Percentiles rank a stretch among this genome's conserved stretches.
Conservation (phyloP, 768 basidiomycete genomes). For the Russula emetica region DNA sequence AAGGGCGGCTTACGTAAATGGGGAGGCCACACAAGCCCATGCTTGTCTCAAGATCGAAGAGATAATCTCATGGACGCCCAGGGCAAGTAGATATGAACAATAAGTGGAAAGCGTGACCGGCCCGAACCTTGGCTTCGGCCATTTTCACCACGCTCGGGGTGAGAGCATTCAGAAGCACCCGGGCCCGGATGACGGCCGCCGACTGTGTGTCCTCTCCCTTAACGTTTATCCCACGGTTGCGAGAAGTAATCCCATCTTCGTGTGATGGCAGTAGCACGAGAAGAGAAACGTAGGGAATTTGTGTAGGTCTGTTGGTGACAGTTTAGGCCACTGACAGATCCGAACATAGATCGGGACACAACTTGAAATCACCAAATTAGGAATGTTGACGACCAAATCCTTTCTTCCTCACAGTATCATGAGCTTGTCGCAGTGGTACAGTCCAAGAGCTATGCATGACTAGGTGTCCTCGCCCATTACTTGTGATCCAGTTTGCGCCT, state of each 20-base stretch:
- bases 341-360: not conserved
- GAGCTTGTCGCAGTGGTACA: not conserved
- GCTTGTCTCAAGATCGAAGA: not conserved
- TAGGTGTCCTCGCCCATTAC: not conserved
- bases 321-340: not conserved
- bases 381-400: not conserved
- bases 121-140: not conserved
- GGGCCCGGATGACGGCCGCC: not conserved
- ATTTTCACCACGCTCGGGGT: not conserved
- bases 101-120: not conserved
- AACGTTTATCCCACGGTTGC: not conserved
- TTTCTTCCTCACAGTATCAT: not conserved
- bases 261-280: not conserved
- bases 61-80: not conserved
- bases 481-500: too few relatives aligned
- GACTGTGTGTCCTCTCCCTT: not conserved
- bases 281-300: not conserved
- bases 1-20: not conserved
- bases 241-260: not conserved
- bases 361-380: constrained; percentile 7
- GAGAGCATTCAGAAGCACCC: not conserved
- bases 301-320: not conserved
- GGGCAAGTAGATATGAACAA: too few relatives aligned
- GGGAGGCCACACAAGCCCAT: not conserved
- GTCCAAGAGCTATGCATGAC: not conserved